Percentiles rank a stretch among this genome's conserved stretches.
Conservation (phyloP, 768 basidiomycete species). For the Russula abietina region DNA sequence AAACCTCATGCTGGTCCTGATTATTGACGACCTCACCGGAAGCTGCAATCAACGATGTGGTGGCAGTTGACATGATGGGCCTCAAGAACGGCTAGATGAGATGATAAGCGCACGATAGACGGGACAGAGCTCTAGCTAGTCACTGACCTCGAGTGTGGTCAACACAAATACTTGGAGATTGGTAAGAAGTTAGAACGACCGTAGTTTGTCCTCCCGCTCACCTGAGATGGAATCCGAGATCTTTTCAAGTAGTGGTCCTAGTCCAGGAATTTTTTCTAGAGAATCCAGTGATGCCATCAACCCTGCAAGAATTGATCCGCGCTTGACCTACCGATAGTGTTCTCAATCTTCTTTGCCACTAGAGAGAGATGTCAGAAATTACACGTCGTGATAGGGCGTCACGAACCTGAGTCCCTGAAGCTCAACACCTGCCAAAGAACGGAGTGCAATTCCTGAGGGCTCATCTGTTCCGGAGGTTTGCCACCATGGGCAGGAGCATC, state of each 20-base stretch:
- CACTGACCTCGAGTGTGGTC: slow-evolving; percentile 69
- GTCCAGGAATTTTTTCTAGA: slow-evolving; percentile 77
- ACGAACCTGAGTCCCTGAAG: slow-evolving; percentile 70
- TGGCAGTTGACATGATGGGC: slow-evolving; percentile 69
- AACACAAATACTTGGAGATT: slow-evolving; percentile 61
- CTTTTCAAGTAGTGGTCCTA: slow-evolving; percentile 69
- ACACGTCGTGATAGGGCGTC: slow-evolving; percentile 1
- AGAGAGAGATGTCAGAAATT: not conserved
- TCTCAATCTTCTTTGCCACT: slow-evolving; percentile 75
- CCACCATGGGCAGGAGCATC: slow-evolving; percentile 43
- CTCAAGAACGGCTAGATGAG: slow-evolving; percentile 65
- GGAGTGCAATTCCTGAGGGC: slow-evolving; percentile 78
- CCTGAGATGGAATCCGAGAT: slow-evolving; percentile 66
- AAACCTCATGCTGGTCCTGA: slow-evolving; percentile 72
- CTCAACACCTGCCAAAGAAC: slow-evolving; percentile 80
- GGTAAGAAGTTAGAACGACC: not conserved
- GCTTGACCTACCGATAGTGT: slow-evolving; percentile 53
- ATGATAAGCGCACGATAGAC: not conserved
- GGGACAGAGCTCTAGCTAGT: not conserved
- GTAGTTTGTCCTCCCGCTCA: slow-evolving; percentile 22
- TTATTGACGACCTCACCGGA: slow-evolving; percentile 75
- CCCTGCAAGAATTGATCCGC: not conserved
- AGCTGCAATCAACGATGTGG: slow-evolving; percentile 50
- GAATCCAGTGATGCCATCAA: not conserved
- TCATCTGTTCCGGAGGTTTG: slow-evolving; percentile 74